phyloP scores from a whole-genome alignment of 2,329 filamentous ascomycete species.

The Celoporthe dispersa region DNA sequence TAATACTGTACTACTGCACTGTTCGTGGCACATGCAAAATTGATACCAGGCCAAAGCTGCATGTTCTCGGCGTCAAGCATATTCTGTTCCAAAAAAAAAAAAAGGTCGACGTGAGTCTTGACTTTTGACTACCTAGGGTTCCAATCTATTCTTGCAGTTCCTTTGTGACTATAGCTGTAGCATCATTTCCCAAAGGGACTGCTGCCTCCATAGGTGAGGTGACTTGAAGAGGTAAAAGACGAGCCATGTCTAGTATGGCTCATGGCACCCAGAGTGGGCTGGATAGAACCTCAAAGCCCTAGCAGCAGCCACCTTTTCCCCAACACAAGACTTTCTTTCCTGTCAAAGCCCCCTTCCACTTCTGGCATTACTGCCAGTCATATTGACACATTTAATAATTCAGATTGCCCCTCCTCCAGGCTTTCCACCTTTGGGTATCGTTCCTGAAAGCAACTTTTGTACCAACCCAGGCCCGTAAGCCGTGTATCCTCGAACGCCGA shows the following conservation, averaged over 20 bases:
- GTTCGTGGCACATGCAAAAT: too few relatives aligned
- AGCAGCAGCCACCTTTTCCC: background rate
- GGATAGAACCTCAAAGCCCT: background rate
- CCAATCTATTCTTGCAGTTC: background rate
- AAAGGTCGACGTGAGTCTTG: background rate
- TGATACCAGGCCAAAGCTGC: background rate
- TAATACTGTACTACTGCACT: background rate
- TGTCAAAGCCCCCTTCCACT: background rate
- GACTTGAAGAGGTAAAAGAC: background rate
- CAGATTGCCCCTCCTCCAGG: slow-evolving; percentile 17
- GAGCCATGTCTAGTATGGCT: background rate
- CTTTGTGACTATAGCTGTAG: background rate
- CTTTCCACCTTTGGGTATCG: slow-evolving; percentile 37
- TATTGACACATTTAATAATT: slow-evolving; percentile 4
- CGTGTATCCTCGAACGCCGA: slow-evolving; percentile 18
- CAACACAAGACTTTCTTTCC: background rate
- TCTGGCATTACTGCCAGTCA: background rate
- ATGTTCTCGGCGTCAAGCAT: background rate
- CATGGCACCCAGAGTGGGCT: background rate
- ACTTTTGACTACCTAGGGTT: background rate
- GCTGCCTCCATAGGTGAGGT: background rate
- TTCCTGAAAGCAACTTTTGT: slow-evolving; percentile 34
- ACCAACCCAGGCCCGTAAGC: slow-evolving; percentile 18
- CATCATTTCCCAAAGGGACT: too few relatives aligned
- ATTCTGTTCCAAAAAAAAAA: background rate